Evolutionary conservation across 768 basidiomycete genomes (phyloP).

Genomic region (Tricholoma saponaceum): DNA sequence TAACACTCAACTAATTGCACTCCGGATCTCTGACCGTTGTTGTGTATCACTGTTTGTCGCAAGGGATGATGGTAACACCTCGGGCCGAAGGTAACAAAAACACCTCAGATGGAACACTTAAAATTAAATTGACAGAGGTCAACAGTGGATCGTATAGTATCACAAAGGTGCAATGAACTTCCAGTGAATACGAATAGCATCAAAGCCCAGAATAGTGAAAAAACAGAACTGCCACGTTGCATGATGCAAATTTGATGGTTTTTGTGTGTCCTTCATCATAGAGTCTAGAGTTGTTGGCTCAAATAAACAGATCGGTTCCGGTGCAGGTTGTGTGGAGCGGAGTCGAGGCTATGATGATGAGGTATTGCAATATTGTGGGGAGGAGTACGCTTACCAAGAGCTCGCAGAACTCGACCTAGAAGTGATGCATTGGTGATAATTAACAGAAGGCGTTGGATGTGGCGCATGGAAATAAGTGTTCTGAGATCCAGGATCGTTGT

Average conservation of each 20-base stretch:
- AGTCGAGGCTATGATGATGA: background rate
- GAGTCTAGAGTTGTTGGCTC: background rate
- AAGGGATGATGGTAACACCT: background rate
- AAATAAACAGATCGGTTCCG: too few relatives aligned
- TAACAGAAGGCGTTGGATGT: slow-evolving; percentile 9
- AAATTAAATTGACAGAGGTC: background rate
- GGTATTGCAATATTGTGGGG: background rate
- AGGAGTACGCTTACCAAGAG: slow-evolving; percentile 8
- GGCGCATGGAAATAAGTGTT: slow-evolving; percentile 11
- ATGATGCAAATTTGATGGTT: background rate
- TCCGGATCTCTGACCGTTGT: background rate
- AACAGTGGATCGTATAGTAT: too few relatives aligned
- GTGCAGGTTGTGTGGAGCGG: background rate
- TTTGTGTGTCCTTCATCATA: background rate
- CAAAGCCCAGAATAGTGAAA: background rate
- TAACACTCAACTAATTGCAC: background rate
- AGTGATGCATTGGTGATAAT: slow-evolving; percentile 7
- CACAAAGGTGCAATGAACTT: background rate
- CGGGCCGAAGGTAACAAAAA: background rate
- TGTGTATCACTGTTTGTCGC: background rate
- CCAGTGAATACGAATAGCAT: slow-evolving; percentile 7
- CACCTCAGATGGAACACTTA: background rate
- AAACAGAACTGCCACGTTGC: background rate
- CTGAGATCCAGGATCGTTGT: slow-evolving; percentile 1
- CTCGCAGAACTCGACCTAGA: slow-evolving; percentile 6